These are phyloP conservation scores for Phytophthora sp. DNA, from an alignment of 352 stramenopile genomes.

Conservation along the genomic window DNA sequence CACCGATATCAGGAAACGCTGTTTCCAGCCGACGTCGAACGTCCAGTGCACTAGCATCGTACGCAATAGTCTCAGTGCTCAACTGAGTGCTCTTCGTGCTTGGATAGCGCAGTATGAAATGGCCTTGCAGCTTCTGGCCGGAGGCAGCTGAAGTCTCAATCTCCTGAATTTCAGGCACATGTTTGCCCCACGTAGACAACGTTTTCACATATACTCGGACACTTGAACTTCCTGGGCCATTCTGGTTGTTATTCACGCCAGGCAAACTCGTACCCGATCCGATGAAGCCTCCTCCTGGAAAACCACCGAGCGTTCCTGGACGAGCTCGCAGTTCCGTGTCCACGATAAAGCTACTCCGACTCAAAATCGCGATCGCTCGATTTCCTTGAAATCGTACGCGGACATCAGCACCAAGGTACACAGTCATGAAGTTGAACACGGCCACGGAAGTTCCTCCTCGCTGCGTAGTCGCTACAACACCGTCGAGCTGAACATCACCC, in stretches of 20 bases:
- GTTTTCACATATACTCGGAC: constrained; percentile 93
- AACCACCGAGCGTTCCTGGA: constrained; percentile 93
- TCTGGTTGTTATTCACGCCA: constrained; percentile 88
- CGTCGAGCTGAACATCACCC: constrained; percentile 65
- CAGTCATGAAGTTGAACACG: constrained; percentile 96
- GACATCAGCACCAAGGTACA: constrained; percentile 89
- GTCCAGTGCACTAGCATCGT: constrained; percentile 75
- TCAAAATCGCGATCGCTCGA: constrained; percentile 90
- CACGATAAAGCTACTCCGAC: constrained; percentile 90
- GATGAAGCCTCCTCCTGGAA: constrained; percentile 91
- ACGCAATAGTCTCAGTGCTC: constrained; percentile 59
- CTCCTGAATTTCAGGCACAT: constrained; percentile 92
- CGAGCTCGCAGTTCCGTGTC: constrained; percentile 84
- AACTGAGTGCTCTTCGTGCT: constrained; percentile 9
- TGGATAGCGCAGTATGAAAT: constrained; percentile 63
- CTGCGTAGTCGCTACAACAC: constrained; percentile 62
- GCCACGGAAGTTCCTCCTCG: constrained; percentile 88
- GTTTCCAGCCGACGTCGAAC: constrained; percentile 62
- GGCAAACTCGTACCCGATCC: constrained; percentile 37
- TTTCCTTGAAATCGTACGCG: constrained; percentile 87
- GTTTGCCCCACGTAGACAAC: constrained; percentile 84
- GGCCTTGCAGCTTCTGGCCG: constrained; percentile 90
- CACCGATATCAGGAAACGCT: constrained; percentile 53
- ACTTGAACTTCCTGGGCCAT: constrained; percentile 92
- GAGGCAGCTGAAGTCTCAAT: constrained; percentile 77